Percentiles rank a stretch among this genome's conserved stretches.
Evolutionary conservation across 176 grass and related monocot genomes (phyloP).

Genomic region (Calamus simplicifolius): DNA sequence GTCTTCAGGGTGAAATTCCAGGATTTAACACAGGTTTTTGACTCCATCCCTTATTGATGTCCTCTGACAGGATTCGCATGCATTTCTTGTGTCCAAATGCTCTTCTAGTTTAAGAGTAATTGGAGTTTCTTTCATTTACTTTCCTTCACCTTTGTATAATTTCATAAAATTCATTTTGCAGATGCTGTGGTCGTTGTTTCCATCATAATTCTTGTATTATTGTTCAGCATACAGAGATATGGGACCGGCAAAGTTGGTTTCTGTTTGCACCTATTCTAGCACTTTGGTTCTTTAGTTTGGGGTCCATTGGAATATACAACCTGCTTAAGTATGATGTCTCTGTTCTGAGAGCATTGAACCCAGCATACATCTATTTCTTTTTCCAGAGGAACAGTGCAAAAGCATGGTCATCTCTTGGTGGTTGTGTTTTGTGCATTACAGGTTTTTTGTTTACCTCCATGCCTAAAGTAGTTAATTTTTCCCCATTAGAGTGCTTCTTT

Average conservation of each 20-base stretch:
- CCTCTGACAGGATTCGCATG: too few relatives aligned
- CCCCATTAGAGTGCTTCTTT: too few relatives aligned
- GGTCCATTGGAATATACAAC: slow-evolving; percentile 77
- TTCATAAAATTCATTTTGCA: slow-evolving; percentile 26
- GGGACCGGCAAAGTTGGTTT: slow-evolving; percentile 97
- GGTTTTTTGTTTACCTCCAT: slow-evolving; percentile 28
- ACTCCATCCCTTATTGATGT: not conserved
- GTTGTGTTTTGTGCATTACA: slow-evolving; percentile 98
- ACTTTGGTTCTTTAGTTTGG: slow-evolving; percentile 86
- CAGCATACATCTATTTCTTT: slow-evolving; percentile 85
- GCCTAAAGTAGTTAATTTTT: not conserved
- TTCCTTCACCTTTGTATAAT: slow-evolving; percentile 3
- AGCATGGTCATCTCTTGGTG: slow-evolving; percentile 94
- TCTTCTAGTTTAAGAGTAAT: too few relatives aligned
- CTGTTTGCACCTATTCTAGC: slow-evolving; percentile 88
- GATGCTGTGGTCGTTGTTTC: slow-evolving; percentile 90
- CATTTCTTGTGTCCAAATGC: too few relatives aligned
- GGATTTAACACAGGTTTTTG: slow-evolving; percentile 69
- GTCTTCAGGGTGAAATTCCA: slow-evolving; percentile 73
- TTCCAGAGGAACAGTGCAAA: slow-evolving; percentile 60
- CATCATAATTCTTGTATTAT: slow-evolving; percentile 52
- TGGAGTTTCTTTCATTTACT: slow-evolving; percentile 4
- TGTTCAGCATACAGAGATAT: slow-evolving; percentile 95
- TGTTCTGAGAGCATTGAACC: slow-evolving; percentile 85
- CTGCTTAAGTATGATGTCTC: slow-evolving; percentile 67